These are phyloP conservation scores for Daldinia bambusicola DNA, from an alignment of 495 filamentous ascomycete species.

Conservation along the genomic window DNA sequence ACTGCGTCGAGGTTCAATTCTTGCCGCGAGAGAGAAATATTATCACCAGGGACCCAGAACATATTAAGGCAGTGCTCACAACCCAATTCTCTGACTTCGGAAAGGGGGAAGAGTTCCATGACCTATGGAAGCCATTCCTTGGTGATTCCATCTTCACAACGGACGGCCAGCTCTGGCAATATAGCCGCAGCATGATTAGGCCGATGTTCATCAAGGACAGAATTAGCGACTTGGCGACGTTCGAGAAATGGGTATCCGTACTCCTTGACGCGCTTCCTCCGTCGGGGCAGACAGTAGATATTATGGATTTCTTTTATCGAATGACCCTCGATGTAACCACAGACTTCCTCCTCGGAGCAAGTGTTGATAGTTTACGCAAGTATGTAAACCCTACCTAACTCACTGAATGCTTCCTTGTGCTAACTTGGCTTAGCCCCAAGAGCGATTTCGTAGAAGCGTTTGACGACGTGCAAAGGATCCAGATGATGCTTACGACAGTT, in stretches of 20 bases:
- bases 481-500: slow-evolving; percentile 57
- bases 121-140: slow-evolving; percentile 64
- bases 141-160: slow-evolving; percentile 69
- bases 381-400: slow-evolving; percentile 32
- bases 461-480: slow-evolving; percentile 62
- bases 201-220: slow-evolving; percentile 68
- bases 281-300: slow-evolving; percentile 57
- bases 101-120: slow-evolving; percentile 62
- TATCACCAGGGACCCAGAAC: slow-evolving; percentile 65
- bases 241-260: slow-evolving; percentile 59
- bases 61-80: slow-evolving; percentile 67
- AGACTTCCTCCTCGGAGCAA: slow-evolving; percentile 66
- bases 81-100: slow-evolving; percentile 67
- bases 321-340: slow-evolving; percentile 69
- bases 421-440: slow-evolving; percentile 50
- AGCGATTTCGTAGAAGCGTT: slow-evolving; percentile 64
- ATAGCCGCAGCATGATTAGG: slow-evolving; percentile 63
- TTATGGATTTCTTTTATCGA: slow-evolving; percentile 64
- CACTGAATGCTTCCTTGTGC: background rate
- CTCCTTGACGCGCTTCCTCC: slow-evolving; percentile 55
- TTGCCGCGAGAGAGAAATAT: slow-evolving; percentile 54
- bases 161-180: slow-evolving; percentile 65
- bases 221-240: slow-evolving; percentile 58
- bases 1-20: slow-evolving; percentile 52
- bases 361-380: slow-evolving; percentile 64